Evolutionary conservation across 1,284 basidiomycete species (phyloP).

Genomic region (Spongispora temasekensis): DNA sequence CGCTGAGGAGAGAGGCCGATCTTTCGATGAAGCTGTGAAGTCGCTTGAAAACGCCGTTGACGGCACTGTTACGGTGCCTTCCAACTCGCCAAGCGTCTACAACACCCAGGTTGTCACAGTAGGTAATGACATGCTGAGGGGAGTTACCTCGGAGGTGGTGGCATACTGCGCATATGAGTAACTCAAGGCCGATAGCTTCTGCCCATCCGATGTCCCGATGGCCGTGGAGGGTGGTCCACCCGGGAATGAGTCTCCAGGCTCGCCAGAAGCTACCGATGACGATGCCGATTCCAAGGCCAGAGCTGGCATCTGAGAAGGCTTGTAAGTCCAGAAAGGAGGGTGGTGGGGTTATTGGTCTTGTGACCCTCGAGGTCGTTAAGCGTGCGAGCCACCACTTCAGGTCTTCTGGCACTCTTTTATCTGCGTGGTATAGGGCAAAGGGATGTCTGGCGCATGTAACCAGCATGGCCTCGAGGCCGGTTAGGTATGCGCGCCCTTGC

Average conservation of each 20-base stretch:
- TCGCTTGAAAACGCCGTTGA: background rate
- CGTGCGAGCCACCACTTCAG: background rate
- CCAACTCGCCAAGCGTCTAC: background rate
- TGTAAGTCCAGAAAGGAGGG: background rate
- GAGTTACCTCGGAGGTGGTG: background rate
- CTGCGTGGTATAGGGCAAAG: background rate
- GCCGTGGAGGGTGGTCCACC: background rate
- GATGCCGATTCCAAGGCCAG: background rate
- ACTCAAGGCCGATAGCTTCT: background rate
- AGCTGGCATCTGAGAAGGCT: background rate
- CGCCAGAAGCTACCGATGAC: background rate
- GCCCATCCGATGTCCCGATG: background rate
- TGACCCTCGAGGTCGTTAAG: background rate
- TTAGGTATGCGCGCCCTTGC: too few species aligned
- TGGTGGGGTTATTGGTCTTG: background rate
- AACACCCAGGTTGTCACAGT: background rate
- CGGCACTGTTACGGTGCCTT: background rate
- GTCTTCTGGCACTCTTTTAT: background rate
- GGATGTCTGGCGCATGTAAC: background rate
- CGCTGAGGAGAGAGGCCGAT: background rate
- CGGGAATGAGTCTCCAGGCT: background rate
- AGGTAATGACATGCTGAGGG: background rate
- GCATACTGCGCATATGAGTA: background rate
- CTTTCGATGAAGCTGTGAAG: background rate
- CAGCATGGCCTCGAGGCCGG: too few species aligned